Evolutionary conservation across 2,329 filamentous ascomycete species (phyloP).

Genomic region (Penicillium sp.): DNA sequence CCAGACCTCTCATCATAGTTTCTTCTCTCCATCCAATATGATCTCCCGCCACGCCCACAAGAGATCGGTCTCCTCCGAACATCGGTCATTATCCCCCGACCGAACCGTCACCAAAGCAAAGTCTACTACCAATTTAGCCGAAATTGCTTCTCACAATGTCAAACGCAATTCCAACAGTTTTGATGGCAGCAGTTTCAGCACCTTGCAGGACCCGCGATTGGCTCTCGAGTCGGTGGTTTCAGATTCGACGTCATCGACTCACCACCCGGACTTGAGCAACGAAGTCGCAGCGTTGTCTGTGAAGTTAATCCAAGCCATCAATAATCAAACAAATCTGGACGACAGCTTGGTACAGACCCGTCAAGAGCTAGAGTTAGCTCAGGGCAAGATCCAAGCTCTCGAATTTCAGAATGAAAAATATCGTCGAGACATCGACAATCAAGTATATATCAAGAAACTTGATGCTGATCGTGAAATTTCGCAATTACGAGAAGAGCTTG

Average conservation of each 20-base stretch:
- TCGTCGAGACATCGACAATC: conserved; percentile 66
- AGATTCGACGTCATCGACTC: conserved; percentile 36
- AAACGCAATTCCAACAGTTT: conserved; percentile 27
- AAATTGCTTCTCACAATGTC: conserved; percentile 32
- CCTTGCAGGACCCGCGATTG: conserved; percentile 47
- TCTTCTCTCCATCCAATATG: conserved; percentile 41
- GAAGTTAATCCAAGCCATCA: conserved; percentile 96
- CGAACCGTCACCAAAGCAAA: conserved; percentile 45
- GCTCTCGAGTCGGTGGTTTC: conserved; percentile 38
- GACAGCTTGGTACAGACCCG: conserved; percentile 80
- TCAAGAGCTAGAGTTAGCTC: conserved; percentile 75
- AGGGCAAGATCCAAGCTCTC: conserved; percentile 64
- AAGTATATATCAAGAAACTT: conserved; percentile 72
- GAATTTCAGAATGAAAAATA: conserved; percentile 69
- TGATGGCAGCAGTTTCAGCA: conserved; percentile 45
- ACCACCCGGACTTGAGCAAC: conserved; percentile 61
- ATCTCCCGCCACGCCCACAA: conserved; percentile 38
- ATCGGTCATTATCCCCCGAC: conserved; percentile 36
- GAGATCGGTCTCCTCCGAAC: conserved; percentile 39
- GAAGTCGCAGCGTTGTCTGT: conserved; percentile 90
- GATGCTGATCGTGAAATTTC: conserved; percentile 72
- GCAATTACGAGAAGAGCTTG: conserved; percentile 57
- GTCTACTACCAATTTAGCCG: conserved; percentile 44
- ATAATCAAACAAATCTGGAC: conserved; percentile 88
- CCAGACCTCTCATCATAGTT: conserved; percentile 38